Evolutionary conservation across 176 grass and related monocot species (phyloP), one percentile per base, ranked within the genome.

Genomic region (Musa itinerans): DNA sequence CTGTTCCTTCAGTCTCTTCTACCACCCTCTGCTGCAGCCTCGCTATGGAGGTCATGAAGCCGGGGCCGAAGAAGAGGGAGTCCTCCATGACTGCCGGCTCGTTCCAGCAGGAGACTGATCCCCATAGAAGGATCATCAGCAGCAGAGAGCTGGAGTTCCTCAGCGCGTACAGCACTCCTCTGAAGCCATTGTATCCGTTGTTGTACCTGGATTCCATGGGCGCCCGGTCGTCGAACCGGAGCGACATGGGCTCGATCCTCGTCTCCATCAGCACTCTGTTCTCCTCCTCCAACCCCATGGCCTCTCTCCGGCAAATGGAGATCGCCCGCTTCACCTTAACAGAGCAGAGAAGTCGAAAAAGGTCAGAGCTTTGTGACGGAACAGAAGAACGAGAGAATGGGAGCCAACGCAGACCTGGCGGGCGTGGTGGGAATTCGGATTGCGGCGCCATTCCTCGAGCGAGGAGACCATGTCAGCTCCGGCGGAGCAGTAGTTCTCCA

Each of bases 171-270:
- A 96, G 81, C 74, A 96, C 83, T 54, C 87, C 89, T 70, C 89
- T 77, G 81, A 96, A 96, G 34, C 93, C 93, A 74, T 96, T 96
- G 85, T 88, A 96, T 9, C 93, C 93, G 50, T 74, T 84, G 53
- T 73, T 82, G 13, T 92, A 79, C 65, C 75, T 87, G n/a, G 89
- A 88, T 58, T 92, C 92, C 3, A 81, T 69, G 50, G 87, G 89
- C 13, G 87, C 67, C 53, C 65, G 82, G 58, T 96, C 93, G 82
- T 72, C 72, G 50, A 90, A 79, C 29, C 80, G 76, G 11, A 92
- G 83, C 54, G 83, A 80, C 1, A 92, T 82, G 54, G 81, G 69
- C 14, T 87, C 85, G 7, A 83, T 79, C 50, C 87, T 79, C 62
- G 89, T 74, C 87, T 96, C 93, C 0, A 87, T 79, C 15, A 92